These are phyloP conservation scores for Lasiosphaeria hispida DNA, from an alignment of 495 filamentous ascomycete genomes.

Conservation along the genomic window DNA sequence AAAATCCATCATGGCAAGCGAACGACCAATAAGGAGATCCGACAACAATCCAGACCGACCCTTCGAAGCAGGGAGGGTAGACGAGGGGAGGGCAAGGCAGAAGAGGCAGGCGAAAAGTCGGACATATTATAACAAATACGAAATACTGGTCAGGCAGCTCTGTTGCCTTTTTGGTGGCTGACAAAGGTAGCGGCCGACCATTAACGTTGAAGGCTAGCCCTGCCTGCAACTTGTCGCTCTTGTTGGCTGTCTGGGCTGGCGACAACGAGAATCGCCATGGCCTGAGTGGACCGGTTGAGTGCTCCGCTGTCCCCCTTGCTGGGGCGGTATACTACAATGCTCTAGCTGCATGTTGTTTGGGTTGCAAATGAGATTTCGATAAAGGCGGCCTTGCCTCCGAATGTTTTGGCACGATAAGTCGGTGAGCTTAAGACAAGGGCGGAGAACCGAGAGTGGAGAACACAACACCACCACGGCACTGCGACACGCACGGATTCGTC, in stretches of 20 bases:
- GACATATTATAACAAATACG: slow-evolving; percentile 10
- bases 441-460: slow-evolving; percentile 14
- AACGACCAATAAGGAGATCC: slow-evolving; percentile 7
- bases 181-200: neutral
- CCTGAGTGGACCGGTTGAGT: neutral
- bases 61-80: slow-evolving; percentile 1
- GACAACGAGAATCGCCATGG: neutral
- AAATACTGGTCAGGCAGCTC: too few relatives aligned
- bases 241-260: neutral
- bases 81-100: slow-evolving; percentile 5
- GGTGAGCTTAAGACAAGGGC: slow-evolving; percentile 34
- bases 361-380: slow-evolving; percentile 14
- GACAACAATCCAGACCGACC: slow-evolving; percentile 8
- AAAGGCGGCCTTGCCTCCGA: slow-evolving; percentile 21
- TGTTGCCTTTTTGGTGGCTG: neutral
- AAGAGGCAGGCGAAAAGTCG: slow-evolving; percentile 20
- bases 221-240: neutral
- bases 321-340: neutral
- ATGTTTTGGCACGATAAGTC: slow-evolving; percentile 30
- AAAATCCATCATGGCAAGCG: slow-evolving; percentile 29
- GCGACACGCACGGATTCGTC: slow-evolving; percentile 18
- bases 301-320: neutral
- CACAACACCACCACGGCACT: slow-evolving; percentile 1
- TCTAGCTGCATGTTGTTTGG: slow-evolving; percentile 17
- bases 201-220: slow-evolving; percentile 1